Percentiles rank a stretch among this genome's conserved stretches.
These are phyloP conservation scores for Allantophomopsis cytisporea DNA, from an alignment of 2,329 filamentous ascomycete genomes.

Conservation along the genomic window DNA sequence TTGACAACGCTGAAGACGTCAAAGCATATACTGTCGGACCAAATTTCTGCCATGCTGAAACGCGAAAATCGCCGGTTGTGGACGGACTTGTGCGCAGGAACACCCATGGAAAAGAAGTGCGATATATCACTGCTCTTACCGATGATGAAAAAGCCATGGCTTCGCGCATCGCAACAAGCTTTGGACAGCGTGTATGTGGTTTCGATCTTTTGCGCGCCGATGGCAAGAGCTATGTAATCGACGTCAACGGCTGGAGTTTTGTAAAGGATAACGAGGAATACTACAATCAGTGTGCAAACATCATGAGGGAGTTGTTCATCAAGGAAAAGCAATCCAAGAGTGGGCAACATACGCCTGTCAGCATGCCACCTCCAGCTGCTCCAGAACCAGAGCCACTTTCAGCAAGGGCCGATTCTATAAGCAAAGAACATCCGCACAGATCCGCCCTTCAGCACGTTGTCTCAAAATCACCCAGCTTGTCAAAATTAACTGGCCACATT, in stretches of 20 bases:
- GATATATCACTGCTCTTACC: conserved; percentile 80
- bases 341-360: conserved; percentile 28
- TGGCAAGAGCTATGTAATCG: conserved; percentile 91
- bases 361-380: conserved; percentile 2
- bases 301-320: conserved; percentile 79
- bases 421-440: conserved; percentile 27
- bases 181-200: conserved; percentile 89
- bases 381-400: conserved; percentile 7
- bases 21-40: conserved; percentile 97
- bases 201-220: conserved; percentile 85
- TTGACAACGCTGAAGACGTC: conserved; percentile 95
- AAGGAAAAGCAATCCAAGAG: conserved; percentile 56
- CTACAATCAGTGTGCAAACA: conserved; percentile 80
- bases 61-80: conserved; percentile 90
- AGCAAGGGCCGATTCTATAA: conserved; percentile 9
- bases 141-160: conserved; percentile 76
- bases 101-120: conserved; percentile 91
- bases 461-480: conserved; percentile 47
- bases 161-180: conserved; percentile 76
- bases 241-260: conserved; percentile 99
- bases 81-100: conserved; percentile 93
- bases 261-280: conserved; percentile 99
- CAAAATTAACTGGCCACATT: conserved; percentile 34
- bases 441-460: conserved; percentile 42
- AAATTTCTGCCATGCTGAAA: conserved; percentile 90